Percentiles rank a stretch among this genome's conserved stretches.
These are phyloP conservation scores for Podospora comata DNA, from an alignment of 495 filamentous ascomycete genomes.

Conservation along the genomic window DNA sequence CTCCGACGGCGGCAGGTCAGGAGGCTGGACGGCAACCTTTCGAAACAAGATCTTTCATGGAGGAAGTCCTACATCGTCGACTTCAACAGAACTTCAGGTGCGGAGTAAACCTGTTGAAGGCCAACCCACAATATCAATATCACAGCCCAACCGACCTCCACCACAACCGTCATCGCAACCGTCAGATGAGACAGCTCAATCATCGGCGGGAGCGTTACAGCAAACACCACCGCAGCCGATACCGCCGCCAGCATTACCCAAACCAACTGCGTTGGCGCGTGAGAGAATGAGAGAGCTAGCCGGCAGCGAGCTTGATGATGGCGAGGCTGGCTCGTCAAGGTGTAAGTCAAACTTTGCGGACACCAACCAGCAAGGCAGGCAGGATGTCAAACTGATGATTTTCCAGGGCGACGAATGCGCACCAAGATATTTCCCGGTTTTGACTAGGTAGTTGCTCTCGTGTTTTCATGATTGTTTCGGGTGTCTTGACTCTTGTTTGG, in stretches of 20 bases:
- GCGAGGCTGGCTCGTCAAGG: constrained; percentile 14
- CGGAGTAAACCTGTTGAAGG: constrained; percentile 5
- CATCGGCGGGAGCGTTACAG: background rate
- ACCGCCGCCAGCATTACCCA: background rate
- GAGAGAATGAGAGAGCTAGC: constrained; percentile 36
- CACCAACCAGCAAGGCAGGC: background rate
- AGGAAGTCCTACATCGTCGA: constrained; percentile 4
- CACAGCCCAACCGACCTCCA: constrained; percentile 3
- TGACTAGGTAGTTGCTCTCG: constrained; percentile 3
- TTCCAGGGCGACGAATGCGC: constrained; percentile 26
- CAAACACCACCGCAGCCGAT: constrained; percentile 11
- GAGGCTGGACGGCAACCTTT: constrained; percentile 19
- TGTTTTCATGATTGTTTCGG: background rate
- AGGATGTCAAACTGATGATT: background rate
- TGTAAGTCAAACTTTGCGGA: constrained; percentile 21
- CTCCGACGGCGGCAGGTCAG: constrained; percentile 6
- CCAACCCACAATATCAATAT: background rate
- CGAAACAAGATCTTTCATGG: constrained; percentile 19
- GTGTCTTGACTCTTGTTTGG: background rate
- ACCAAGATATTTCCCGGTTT: constrained; percentile 32
- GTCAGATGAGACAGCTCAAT: background rate
- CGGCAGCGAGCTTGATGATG: constrained; percentile 26
- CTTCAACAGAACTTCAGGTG: constrained; percentile 17
- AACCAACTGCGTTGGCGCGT: constrained; percentile 17
- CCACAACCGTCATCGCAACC: background rate